A percentile compares a stretch with the other conserved stretches of the same genome.
phyloP scores from a whole-genome alignment of 129 eudicot genomes.

The Daucus carota region DNA sequence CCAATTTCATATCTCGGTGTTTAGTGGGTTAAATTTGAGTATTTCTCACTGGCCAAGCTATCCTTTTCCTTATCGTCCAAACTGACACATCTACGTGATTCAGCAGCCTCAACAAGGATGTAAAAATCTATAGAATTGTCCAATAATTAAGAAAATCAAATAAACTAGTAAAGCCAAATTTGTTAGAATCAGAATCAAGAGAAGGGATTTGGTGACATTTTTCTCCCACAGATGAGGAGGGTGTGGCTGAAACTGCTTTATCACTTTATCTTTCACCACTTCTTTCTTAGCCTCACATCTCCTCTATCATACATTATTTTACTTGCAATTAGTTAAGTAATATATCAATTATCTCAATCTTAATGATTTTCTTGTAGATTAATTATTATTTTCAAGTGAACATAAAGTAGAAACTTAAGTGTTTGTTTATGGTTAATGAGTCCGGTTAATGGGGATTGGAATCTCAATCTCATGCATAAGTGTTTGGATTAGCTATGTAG shows the following conservation, averaged over 20 bases:
- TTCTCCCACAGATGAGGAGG: conserved; percentile 36
- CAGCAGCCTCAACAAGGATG: too few relatives aligned
- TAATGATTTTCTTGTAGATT: too few relatives aligned
- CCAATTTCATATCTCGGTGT: too few relatives aligned
- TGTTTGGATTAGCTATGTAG: too few relatives aligned
- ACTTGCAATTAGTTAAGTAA: background rate
- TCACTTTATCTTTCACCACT: conserved; percentile 46
- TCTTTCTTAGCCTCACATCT: conserved; percentile 35
- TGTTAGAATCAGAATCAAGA: conserved; percentile 15
- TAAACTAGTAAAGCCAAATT: background rate
- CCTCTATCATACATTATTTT: background rate
- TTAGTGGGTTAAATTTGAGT: background rate
- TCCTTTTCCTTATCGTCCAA: background rate
- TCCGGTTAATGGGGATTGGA: too few relatives aligned
- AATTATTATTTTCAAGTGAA: too few relatives aligned
- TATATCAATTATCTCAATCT: too few relatives aligned
- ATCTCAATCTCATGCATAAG: too few relatives aligned
- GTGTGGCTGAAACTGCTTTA: conserved; percentile 38
- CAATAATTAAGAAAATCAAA: background rate
- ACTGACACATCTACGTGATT: too few relatives aligned
- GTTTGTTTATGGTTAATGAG: too few relatives aligned
- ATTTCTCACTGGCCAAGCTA: background rate
- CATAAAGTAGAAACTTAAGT: too few relatives aligned
- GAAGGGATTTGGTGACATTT: conserved; percentile 23
- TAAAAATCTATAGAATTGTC: background rate